Evolutionary conservation across 371 early-diverging fungal species (phyloP).

Genomic region (Apophysomyces variabilis): DNA sequence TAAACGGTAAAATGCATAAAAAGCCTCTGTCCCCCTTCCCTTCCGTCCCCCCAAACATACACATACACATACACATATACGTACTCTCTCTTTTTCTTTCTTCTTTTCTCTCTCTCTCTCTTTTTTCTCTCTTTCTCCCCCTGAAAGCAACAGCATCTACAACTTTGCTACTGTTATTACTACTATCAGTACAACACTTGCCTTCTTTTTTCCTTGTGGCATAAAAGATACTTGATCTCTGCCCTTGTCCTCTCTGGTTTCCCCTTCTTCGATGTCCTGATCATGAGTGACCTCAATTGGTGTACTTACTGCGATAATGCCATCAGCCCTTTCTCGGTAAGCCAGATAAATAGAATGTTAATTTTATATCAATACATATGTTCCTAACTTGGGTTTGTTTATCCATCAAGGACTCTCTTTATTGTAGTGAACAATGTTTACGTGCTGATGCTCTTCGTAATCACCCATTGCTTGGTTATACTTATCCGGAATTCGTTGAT

Average conservation of each 20-base stretch:
- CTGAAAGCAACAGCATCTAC: not conserved
- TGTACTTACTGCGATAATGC: constrained; percentile 31
- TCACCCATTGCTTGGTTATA: constrained; percentile 34
- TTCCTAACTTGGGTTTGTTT: not conserved
- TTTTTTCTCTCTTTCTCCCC: not conserved
- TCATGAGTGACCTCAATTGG: constrained; percentile 32
- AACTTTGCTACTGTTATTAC: too few relatives aligned
- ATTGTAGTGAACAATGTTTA: constrained; percentile 36
- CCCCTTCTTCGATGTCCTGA: constrained; percentile 7
- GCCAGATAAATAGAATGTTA: not conserved
- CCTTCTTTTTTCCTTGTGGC: not conserved
- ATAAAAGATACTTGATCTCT: not conserved
- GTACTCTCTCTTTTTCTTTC: too few relatives aligned
- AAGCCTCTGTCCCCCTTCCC: not conserved
- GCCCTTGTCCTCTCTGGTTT: not conserved
- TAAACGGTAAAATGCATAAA: constrained; percentile 1
- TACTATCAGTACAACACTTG: not conserved
- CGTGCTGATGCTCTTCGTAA: constrained; percentile 30
- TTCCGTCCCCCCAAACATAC: too few relatives aligned
- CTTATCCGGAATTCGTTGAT: constrained; percentile 32
- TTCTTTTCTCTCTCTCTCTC: not conserved
- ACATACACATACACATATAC: too few relatives aligned
- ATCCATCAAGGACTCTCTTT: constrained; percentile 30
- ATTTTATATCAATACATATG: not conserved
- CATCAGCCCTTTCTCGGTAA: constrained; percentile 30